Percentiles rank a stretch among this genome's conserved stretches.
These are phyloP conservation scores for Vitis riparia DNA, from an alignment of 164 flowering plant genomes.

Conservation along the genomic window DNA sequence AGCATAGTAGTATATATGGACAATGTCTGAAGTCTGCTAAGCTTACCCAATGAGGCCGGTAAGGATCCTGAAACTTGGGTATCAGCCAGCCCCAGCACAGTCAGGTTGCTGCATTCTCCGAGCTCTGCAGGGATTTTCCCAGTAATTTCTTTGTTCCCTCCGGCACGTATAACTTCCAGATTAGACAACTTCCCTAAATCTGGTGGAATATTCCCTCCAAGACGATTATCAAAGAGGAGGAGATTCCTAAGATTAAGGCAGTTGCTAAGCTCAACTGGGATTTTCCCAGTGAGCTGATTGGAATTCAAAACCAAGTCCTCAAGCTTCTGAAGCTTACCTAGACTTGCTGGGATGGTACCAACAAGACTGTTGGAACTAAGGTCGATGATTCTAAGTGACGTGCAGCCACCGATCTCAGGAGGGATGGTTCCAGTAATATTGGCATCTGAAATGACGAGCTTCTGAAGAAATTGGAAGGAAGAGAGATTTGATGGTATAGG, in stretches of 20 bases:
- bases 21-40: constrained; percentile 59
- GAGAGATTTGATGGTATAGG: constrained; percentile 53
- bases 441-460: constrained; percentile 63
- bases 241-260: constrained; percentile 53
- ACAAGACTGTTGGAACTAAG: constrained; percentile 64
- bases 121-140: constrained; percentile 21
- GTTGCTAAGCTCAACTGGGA: constrained; percentile 57
- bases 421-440: constrained; percentile 87
- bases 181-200: constrained; percentile 50
- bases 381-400: constrained; percentile 44
- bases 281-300: constrained; percentile 73
- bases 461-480: constrained; percentile 41
- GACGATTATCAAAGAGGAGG: constrained; percentile 55
- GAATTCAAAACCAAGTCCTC: constrained; percentile 61
- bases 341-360: constrained; percentile 58
- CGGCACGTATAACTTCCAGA: constrained; percentile 60
- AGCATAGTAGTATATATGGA: constrained; percentile 78
- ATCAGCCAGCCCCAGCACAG: constrained; percentile 35
- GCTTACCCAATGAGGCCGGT: constrained; percentile 53
- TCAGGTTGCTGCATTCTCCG: constrained; percentile 20
- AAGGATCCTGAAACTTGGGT: constrained; percentile 32
- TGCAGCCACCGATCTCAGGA: constrained; percentile 44
- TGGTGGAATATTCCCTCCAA: constrained; percentile 54
- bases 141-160: constrained; percentile 65
- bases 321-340: constrained; percentile 58